Percentiles rank a stretch among this genome's conserved stretches.
phyloP scores from a whole-genome alignment of 257 asterid genomes.

The Scutellaria baicalensis region DNA sequence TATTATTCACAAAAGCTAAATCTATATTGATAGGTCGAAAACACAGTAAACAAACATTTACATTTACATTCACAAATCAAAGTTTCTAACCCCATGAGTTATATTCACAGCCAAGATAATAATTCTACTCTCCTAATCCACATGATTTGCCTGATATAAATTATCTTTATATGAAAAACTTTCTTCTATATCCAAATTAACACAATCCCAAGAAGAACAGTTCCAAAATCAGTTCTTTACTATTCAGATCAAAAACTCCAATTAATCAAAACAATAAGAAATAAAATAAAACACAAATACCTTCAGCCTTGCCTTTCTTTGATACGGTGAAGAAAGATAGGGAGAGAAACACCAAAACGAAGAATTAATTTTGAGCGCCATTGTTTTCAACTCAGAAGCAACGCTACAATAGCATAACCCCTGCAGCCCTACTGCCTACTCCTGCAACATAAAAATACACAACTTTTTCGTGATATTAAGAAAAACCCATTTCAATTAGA shows the following conservation, averaged over 20 bases:
- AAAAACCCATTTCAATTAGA: conserved; percentile 14
- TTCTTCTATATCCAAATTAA: background rate
- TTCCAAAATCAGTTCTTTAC: background rate
- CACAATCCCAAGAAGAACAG: background rate
- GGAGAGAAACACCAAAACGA: conserved; percentile 38
- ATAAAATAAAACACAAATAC: conserved; percentile 14
- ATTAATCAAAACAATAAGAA: background rate
- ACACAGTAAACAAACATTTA: background rate
- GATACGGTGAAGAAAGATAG: conserved; percentile 37
- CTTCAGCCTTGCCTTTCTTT: conserved; percentile 27
- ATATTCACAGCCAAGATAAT: background rate
- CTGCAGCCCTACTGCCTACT: background rate
- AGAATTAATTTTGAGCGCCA: conserved; percentile 44
- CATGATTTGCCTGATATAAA: background rate
- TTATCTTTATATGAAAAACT: background rate
- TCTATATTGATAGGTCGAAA: background rate
- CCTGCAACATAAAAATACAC: background rate
- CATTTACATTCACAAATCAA: background rate
- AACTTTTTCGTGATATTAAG: background rate
- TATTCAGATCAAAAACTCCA: background rate
- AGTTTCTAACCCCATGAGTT: background rate
- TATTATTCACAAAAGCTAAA: background rate
- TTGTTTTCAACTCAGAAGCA: conserved; percentile 16
- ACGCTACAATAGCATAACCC: background rate
- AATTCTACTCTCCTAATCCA: background rate